These are phyloP conservation scores for Lasiosphaeria hispida DNA, from an alignment of 495 filamentous ascomycete species.

Conservation along the genomic window DNA sequence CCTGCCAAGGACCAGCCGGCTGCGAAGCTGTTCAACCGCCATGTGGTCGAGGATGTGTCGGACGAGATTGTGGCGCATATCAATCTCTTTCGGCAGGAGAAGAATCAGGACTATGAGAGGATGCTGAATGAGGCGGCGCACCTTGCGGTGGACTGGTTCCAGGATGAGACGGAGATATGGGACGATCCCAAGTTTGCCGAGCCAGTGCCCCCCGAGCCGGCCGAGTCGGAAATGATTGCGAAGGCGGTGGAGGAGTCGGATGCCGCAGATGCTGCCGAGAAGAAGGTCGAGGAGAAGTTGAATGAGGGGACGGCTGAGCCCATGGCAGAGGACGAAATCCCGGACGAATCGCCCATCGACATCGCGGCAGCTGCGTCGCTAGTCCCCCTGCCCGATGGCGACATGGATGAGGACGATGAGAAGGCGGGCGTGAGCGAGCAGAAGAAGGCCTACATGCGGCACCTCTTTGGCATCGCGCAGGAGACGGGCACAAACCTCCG, in stretches of 20 bases:
- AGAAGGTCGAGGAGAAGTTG: not conserved
- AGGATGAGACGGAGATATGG: constrained; percentile 39
- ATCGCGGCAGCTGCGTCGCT: constrained; percentile 46
- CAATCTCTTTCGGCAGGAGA: constrained; percentile 74
- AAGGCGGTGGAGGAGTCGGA: constrained; percentile 37
- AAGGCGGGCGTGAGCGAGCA: constrained; percentile 20
- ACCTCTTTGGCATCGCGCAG: constrained; percentile 47
- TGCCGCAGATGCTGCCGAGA: constrained; percentile 11
- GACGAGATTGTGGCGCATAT: constrained; percentile 84
- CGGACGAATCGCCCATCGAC: constrained; percentile 46
- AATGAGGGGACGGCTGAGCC: not conserved
- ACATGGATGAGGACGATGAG: constrained; percentile 23
- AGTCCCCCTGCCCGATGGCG: constrained; percentile 42
- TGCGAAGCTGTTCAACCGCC: constrained; percentile 51
- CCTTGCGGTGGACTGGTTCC: constrained; percentile 53
- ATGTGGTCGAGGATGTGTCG: constrained; percentile 67
- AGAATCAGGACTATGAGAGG: constrained; percentile 72
- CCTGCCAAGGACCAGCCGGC: constrained; percentile 36
- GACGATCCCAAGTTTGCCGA: constrained; percentile 43
- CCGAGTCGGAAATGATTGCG: constrained; percentile 37
- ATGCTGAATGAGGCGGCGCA: constrained; percentile 66
- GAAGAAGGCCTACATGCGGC: constrained; percentile 41
- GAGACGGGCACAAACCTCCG: constrained; percentile 39
- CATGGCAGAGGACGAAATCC: constrained; percentile 24
- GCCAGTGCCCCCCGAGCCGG: constrained; percentile 27